Conservation (phyloP, 108 stramenopile genomes). For the Skeletonema potamos region DNA sequence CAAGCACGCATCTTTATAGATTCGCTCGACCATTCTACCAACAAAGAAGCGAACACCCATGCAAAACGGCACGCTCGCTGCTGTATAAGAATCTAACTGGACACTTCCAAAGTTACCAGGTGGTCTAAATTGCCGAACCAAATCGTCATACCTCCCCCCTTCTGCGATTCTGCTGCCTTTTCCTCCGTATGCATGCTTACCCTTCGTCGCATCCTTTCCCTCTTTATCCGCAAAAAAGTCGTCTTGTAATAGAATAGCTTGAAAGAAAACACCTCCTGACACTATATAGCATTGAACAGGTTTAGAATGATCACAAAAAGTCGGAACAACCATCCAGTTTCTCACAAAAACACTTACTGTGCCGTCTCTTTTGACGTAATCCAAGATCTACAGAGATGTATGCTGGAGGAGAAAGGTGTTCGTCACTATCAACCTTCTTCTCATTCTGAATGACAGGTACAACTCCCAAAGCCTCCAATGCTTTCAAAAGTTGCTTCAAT, state of each 20-base stretch:
- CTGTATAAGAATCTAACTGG: constrained; percentile 51
- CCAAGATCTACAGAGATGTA: constrained; percentile 78
- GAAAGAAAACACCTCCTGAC: constrained; percentile 66
- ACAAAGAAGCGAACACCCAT: constrained; percentile 62
- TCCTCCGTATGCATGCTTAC: constrained; percentile 27
- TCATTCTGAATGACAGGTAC: constrained; percentile 10
- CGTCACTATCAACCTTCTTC: neutral
- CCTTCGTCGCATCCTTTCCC: constrained; percentile 24
- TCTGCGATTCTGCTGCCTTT: constrained; percentile 69
- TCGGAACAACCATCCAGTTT: neutral
- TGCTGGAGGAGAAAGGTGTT: constrained; percentile 43
- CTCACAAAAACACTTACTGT: constrained; percentile 28
- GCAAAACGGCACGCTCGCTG: constrained; percentile 66
- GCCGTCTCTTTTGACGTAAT: constrained; percentile 58
- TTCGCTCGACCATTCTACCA: constrained; percentile 66
- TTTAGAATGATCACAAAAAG: neutral
- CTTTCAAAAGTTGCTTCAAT: constrained; percentile 46
- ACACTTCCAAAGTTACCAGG: constrained; percentile 77
- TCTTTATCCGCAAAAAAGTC: constrained; percentile 48
- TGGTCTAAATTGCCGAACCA: constrained; percentile 61
- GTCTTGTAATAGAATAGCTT: constrained; percentile 63
- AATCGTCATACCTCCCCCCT: constrained; percentile 72
- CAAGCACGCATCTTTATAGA: constrained; percentile 47
- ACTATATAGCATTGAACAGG: neutral
- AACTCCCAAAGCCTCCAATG: constrained; percentile 56